These are phyloP conservation scores for Nigrograna mackinnonii DNA, from an alignment of 2,329 filamentous ascomycete genomes.

Conservation along the genomic window DNA sequence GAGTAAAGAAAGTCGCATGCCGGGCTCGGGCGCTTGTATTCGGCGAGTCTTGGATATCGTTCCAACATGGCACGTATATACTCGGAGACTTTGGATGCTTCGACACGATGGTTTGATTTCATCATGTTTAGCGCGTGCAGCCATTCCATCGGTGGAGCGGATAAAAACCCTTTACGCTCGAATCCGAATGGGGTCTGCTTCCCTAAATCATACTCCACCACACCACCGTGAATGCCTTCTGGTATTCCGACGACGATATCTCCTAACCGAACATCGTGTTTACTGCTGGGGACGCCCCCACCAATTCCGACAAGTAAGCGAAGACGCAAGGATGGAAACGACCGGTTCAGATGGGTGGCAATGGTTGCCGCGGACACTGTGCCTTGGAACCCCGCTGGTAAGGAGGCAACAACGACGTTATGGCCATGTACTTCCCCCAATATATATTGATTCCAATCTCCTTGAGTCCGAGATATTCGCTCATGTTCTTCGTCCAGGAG, in stretches of 20 bases:
- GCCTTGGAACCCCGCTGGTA: background rate
- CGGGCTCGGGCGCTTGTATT: too few relatives aligned
- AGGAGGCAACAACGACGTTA: slow-evolving; percentile 1
- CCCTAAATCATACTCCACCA: slow-evolving; percentile 1
- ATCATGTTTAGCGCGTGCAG: slow-evolving; percentile 1
- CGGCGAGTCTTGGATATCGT: too few relatives aligned
- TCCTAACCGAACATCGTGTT: background rate
- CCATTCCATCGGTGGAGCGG: background rate
- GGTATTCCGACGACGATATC: slow-evolving; percentile 2
- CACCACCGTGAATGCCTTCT: background rate
- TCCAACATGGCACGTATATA: too few relatives aligned
- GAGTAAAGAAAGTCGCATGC: too few relatives aligned
- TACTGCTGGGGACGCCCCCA: background rate
- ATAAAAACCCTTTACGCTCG: background rate
- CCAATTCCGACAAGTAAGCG: slow-evolving; percentile 1
- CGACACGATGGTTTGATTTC: background rate
- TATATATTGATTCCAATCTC: slow-evolving; percentile 1
- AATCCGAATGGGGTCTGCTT: slow-evolving; percentile 1
- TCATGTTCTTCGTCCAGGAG: slow-evolving; percentile 33
- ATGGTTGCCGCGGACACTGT: background rate
- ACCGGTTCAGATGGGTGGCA: background rate
- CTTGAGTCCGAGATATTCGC: too few relatives aligned
- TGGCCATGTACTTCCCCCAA: slow-evolving; percentile 1
- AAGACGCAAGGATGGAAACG: slow-evolving; percentile 1
- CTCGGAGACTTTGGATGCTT: background rate